Evolutionary conservation across 495 filamentous ascomycete genomes (phyloP).

Genomic region (Emericellopsis terricola): DNA sequence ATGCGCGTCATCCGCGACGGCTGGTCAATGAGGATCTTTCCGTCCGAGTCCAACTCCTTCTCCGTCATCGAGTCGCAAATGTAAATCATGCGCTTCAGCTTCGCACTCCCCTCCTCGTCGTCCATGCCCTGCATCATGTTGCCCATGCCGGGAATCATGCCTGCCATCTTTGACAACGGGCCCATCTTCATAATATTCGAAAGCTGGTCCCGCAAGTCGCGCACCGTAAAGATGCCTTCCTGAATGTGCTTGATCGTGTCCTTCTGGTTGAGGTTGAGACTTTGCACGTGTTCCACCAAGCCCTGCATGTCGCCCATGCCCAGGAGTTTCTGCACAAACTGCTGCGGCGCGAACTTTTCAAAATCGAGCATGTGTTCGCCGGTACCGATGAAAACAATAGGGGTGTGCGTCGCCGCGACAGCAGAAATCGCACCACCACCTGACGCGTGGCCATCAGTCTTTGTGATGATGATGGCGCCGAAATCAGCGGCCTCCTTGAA

Average conservation of each 20-base stretch:
- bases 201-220: slow-evolving; percentile 88
- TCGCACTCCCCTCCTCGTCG: slow-evolving; percentile 82
- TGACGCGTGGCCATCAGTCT: slow-evolving; percentile 88
- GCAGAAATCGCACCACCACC: slow-evolving; percentile 97
- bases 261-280: slow-evolving; percentile 91
- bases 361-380: slow-evolving; percentile 94
- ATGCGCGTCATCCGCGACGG: slow-evolving; percentile 90
- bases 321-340: slow-evolving; percentile 79
- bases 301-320: slow-evolving; percentile 97
- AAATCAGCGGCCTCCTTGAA: slow-evolving; percentile 98
- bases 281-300: slow-evolving; percentile 90
- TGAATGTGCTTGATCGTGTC: slow-evolving; percentile 98
- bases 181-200: slow-evolving; percentile 99
- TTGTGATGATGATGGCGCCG: slow-evolving; percentile 96
- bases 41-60: slow-evolving; percentile 86
- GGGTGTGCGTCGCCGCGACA: slow-evolving; percentile 88
- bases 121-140: slow-evolving; percentile 90
- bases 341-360: slow-evolving; percentile 77
- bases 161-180: slow-evolving; percentile 88
- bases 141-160: slow-evolving; percentile 92
- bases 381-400: slow-evolving; percentile 94
- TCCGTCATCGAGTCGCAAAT: slow-evolving; percentile 97
- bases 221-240: slow-evolving; percentile 87
- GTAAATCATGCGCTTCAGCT: slow-evolving; percentile 96
- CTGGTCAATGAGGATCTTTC: slow-evolving; percentile 83